Base-by-base conservation (phyloP, 2,329 filamentous ascomycete species). In the Ustulina deusta region DNA sequence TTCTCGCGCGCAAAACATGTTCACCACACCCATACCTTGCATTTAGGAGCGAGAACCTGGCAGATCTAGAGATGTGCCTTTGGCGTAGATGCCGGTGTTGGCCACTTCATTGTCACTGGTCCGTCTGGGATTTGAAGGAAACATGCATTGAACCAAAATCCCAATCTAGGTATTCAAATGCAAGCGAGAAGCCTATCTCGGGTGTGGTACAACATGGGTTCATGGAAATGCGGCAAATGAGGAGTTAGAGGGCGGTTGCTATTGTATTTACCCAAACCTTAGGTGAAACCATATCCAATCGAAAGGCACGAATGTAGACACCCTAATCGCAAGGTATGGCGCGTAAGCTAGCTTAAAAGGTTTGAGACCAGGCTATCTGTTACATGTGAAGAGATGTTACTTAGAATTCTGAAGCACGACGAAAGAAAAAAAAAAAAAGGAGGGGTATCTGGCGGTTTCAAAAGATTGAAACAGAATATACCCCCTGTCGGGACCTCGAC, bases 351-450 rank as follows among this genome's bases (percentile, higher is more conserved):
- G 7, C n/a, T 54, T 54, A 3, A 25, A 25, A 2, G 7, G 6
- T 27, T 9, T 1, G 13, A n/a, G 27, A 11, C 17, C n/a, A 38
- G n/a, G 10, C 17, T 9, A 54, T 32, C 10, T 11, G 32, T 13
- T 55, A 20, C 10, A 17, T 25, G 7, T 17, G 52, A 56, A 38
- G 36, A 32, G 6, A 36, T 25, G 22, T 29, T 10, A 58, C 54
- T 59, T n/a, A 60, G 55, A 49, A 6, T 59, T 54, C 55, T 59
- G 62, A 55, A 46, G 62, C 55, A 46, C 2, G n/a, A 36, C 36
- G 27, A 17, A 20, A 36, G 49, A 32, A 25, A 25, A 17, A 10
- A 36, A 32, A 17, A 20, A 36, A 56, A 32, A 25, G n/a, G 15
- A 10, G 46, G 36, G 29, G 36, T 22, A 60, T 54, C 38, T 52